Evolutionary conservation across 352 stramenopile genomes (phyloP), one percentile per base, ranked within the genome.

Genomic region (Peronospora tabacina): DNA sequence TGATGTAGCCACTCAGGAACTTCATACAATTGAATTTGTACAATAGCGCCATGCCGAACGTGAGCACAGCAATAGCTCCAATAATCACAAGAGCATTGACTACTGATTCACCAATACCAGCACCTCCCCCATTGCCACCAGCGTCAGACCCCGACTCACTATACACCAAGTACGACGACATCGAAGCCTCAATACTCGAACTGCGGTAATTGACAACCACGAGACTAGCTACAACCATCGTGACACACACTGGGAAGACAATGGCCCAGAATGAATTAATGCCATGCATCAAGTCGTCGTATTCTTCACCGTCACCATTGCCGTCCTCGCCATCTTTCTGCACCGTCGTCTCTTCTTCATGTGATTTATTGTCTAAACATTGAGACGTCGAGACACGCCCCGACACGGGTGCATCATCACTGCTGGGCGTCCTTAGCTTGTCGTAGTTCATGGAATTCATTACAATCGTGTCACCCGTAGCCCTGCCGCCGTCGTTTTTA

Each of bases 71-170:
- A 51, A 96, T 94, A 13, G 82, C 78, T 16, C 71, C 61, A 24
- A 96, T 92, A 53, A 96, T 94, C 24, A 95, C 83, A 5, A 96
- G 62, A 7, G 85, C 84, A 49, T 95, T 95, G 19, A 95, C 61
- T 13, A 95, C 48, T 40, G 82, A 90, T 44, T 77, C 61, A n/a
- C 77, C 79, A 35, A 93, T 52, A 5, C 68, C 43, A 3, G 68
- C 58, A 1, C 61, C 64, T 15, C 57, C 60, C 16, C 61, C 44
- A 19, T 57, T 62, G 10, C 38, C 35, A 17, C 22, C 55, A 3
- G 44, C 24, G 33, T 48, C 53, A 13, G 67, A 68, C 15, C 80
- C 64, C 2, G 75, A 76, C 43, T 87, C 66, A 28, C 79, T 77
- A 49, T 89, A 93, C 9, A 90, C 82, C 15, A 90, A 49, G 57